phyloP scores from a whole-genome alignment of 2,329 filamentous ascomycete genomes.

The Cryphonectria parasitica region DNA sequence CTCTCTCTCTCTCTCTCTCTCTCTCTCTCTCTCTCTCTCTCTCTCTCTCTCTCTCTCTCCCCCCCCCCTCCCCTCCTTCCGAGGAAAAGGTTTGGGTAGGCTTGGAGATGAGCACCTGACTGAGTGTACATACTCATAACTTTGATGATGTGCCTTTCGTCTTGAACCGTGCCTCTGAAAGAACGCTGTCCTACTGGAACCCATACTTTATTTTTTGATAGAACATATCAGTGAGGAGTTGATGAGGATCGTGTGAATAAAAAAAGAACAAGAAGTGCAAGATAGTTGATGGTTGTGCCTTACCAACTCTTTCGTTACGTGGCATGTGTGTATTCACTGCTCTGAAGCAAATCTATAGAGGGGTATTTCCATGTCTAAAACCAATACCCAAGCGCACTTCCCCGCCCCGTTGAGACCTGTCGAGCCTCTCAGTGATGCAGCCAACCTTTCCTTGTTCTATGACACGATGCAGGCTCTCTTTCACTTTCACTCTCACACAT shows the following conservation, averaged over 20 bases:
- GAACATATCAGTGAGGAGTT: not conserved
- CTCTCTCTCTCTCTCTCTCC: too few relatives aligned
- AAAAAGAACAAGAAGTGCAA: not conserved
- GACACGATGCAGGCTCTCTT: not conserved
- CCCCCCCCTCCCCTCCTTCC: not conserved
- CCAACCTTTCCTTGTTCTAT: not conserved
- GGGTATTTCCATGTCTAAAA: not conserved
- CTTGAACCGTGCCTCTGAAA: too few relatives aligned
- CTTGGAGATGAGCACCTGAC: too few relatives aligned
- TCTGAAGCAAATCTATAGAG: not conserved
- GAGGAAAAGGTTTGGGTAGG: not conserved
- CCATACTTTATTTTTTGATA: too few relatives aligned
- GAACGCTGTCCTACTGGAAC: too few relatives aligned
- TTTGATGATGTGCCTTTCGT: too few relatives aligned
- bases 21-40: too few relatives aligned
- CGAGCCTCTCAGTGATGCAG: not conserved
- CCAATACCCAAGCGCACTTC: not conserved
- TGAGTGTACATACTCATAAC: too few relatives aligned
- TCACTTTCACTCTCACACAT: not conserved
- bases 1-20: too few relatives aligned
- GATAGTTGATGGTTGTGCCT: too few relatives aligned
- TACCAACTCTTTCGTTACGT: not conserved
- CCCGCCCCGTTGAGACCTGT: not conserved
- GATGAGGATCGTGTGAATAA: not conserved
- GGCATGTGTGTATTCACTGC: not conserved